phyloP scores from a whole-genome alignment of 306 rosid genomes.

The Erythrophleum fordii region DNA sequence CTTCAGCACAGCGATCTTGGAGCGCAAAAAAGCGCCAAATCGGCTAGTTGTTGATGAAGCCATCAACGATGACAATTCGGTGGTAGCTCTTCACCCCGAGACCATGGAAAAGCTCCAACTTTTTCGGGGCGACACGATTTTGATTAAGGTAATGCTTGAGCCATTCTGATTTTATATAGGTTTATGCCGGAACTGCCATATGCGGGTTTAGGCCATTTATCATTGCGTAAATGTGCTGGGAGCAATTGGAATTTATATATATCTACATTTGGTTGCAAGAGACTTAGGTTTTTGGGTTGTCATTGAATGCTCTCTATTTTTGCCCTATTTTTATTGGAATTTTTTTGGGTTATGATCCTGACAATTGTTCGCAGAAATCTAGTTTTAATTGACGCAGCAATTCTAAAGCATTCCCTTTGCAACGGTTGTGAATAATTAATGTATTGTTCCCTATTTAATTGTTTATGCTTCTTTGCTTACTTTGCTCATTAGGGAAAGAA shows the following conservation, averaged over 20 bases:
- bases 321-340: not conserved
- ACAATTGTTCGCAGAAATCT: not conserved
- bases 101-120: constrained; percentile 96
- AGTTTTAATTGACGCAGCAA: not conserved
- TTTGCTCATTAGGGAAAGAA: constrained; percentile 76
- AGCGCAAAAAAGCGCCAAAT: constrained; percentile 91
- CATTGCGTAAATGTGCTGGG: not conserved
- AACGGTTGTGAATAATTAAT: not conserved
- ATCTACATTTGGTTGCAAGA: not conserved
- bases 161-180: not conserved
- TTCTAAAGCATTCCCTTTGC: not conserved
- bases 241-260: not conserved
- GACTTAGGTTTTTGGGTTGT: constrained; percentile 24
- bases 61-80: constrained; percentile 90
- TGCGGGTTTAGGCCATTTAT: not conserved
- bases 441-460: constrained; percentile 2
- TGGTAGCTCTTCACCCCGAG: constrained; percentile 87
- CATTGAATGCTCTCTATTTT: not conserved
- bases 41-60: constrained; percentile 94
- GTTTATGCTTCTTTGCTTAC: constrained; percentile 16
- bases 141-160: constrained; percentile 67
- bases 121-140: constrained; percentile 90
- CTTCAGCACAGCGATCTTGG: constrained; percentile 89
- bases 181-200: not conserved
- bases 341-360: constrained; percentile 31